Conservation (phyloP, 2,329 filamentous ascomycete genomes). For the Nemania bipapillata region DNA sequence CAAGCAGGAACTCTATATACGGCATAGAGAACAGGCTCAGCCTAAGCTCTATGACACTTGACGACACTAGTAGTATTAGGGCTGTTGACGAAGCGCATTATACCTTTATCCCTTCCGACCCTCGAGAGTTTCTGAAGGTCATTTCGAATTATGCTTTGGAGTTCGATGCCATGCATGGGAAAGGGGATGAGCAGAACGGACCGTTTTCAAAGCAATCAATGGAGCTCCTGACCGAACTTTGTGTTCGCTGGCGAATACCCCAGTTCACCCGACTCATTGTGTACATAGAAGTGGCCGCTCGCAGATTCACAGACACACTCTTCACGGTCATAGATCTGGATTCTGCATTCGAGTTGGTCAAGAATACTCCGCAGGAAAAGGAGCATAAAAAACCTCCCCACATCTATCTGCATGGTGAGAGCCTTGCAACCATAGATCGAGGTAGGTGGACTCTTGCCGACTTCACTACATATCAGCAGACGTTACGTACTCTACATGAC, state of each 20-base stretch:
- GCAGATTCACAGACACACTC: constrained; percentile 86
- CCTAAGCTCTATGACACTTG: constrained; percentile 72
- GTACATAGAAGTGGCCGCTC: constrained; percentile 83
- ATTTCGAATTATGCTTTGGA: constrained; percentile 81
- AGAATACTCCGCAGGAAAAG: constrained; percentile 68
- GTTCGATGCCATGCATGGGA: constrained; percentile 69
- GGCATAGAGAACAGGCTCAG: constrained; percentile 74
- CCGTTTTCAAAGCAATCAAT: constrained; percentile 80
- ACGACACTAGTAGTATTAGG: constrained; percentile 63
- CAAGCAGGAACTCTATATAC: constrained; percentile 56
- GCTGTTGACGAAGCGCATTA: constrained; percentile 74
- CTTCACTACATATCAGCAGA: constrained; percentile 76
- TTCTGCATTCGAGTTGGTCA: constrained; percentile 82
- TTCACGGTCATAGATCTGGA: constrained; percentile 84
- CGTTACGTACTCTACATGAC: constrained; percentile 80
- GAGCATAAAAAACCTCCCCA: constrained; percentile 72
- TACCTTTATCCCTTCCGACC: constrained; percentile 88
- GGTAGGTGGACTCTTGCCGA: constrained; percentile 76
- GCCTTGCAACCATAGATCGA: constrained; percentile 66
- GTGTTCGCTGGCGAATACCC: constrained; percentile 88
- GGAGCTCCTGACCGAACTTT: constrained; percentile 86
- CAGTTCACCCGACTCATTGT: constrained; percentile 81
- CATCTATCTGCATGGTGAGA: constrained; percentile 63
- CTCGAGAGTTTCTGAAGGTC: constrained; percentile 83
- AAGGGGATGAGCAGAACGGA: constrained; percentile 60